phyloP scores from a whole-genome alignment of 2,329 filamentous ascomycete genomes.

The Hymenoscyphus infarciens region DNA sequence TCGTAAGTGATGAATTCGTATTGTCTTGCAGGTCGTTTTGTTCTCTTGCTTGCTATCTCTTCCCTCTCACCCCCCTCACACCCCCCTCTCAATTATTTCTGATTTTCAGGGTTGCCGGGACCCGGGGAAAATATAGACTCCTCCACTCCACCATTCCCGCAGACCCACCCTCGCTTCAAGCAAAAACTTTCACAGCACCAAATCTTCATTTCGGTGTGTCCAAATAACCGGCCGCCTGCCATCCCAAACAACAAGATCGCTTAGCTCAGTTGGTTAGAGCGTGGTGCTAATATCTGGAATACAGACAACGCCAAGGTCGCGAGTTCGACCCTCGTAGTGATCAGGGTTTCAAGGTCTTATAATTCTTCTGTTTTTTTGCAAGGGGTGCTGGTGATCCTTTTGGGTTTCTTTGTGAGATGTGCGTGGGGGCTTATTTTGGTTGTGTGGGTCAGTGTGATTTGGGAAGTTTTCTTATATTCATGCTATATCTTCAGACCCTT shows the following conservation, averaged over 20 bases:
- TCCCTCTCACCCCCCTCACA: no score
- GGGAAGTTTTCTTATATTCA: no score
- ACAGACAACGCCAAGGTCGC: conserved; percentile 1
- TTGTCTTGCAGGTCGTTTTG: background rate
- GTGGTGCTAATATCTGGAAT: background rate
- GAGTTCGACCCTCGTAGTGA: background rate
- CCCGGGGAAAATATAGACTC: background rate
- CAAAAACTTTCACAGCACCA: background rate
- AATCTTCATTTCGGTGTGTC: background rate
- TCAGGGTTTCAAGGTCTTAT: background rate
- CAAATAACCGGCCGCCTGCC: background rate
- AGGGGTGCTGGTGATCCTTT: no score
- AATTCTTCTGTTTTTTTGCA: background rate
- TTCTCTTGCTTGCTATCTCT: no score
- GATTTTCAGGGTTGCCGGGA: no score
- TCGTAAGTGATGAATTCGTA: background rate
- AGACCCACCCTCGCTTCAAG: background rate
- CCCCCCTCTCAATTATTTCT: no score
- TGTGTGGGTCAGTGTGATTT: no score
- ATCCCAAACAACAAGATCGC: background rate
- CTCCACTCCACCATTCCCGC: background rate
- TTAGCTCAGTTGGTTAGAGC: conserved; percentile 1
- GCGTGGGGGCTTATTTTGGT: no score
- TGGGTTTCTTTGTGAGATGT: no score
- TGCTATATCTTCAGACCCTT: no score